Conservation (phyloP, 2,329 filamentous ascomycete genomes). For the Pseudogymnoascus sp. region DNA sequence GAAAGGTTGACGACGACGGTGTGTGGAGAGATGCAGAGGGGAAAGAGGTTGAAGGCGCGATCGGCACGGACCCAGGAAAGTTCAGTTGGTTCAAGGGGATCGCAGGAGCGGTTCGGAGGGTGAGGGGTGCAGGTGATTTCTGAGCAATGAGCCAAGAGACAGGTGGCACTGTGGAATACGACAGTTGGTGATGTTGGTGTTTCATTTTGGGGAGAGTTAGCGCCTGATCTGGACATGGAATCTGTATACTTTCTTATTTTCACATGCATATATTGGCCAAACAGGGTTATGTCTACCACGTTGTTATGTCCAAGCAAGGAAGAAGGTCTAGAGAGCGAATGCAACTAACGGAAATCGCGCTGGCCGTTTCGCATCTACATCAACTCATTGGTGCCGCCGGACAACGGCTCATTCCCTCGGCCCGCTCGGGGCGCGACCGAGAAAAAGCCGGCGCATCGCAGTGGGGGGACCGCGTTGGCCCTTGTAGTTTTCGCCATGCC, state of each 20-base stretch:
- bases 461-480: background rate
- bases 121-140: conserved; percentile 49
- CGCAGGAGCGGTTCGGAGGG: conserved; percentile 49
- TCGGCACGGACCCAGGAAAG: conserved; percentile 45
- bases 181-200: background rate
- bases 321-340: background rate
- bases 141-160: background rate
- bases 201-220: background rate
- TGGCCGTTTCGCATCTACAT: background rate
- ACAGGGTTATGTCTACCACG: background rate
- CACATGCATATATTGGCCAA: conserved; percentile 2
- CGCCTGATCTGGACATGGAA: background rate
- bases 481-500: background rate
- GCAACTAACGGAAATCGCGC: background rate
- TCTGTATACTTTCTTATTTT: background rate
- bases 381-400: background rate
- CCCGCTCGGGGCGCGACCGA: background rate
- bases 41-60: conserved; percentile 39
- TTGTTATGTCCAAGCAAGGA: background rate
- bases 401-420: background rate
- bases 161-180: background rate
- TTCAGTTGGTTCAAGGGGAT: conserved; percentile 53
- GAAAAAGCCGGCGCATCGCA: background rate
- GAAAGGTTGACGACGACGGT: conserved; percentile 48
- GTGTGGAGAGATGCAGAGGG: conserved; percentile 52